These are phyloP conservation scores for Neurospora crassa DNA, from an alignment of 2,329 filamentous ascomycete species.

Conservation along the genomic window DNA sequence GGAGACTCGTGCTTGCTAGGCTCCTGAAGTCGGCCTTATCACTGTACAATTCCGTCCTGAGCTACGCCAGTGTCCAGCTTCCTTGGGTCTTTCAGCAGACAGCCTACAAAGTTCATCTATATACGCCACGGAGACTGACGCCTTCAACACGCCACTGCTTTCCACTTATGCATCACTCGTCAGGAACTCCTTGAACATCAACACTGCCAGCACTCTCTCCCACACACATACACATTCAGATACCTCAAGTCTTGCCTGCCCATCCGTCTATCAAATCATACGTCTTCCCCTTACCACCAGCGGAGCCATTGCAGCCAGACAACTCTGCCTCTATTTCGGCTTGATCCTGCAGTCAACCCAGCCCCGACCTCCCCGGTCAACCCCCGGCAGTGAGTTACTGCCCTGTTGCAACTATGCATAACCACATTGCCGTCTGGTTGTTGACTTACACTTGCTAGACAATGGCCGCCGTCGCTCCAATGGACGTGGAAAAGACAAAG, in stretches of 20 bases:
- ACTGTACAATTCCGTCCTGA: background rate
- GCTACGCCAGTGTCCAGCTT: background rate
- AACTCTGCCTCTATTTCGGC: conserved; percentile 1
- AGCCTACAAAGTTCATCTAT: background rate
- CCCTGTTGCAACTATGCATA: conserved; percentile 1
- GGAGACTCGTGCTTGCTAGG: conserved; percentile 3
- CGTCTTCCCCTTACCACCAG: background rate
- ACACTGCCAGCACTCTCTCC: background rate
- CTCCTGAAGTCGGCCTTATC: background rate
- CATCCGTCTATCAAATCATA: background rate
- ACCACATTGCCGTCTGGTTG: background rate
- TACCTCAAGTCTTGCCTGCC: conserved; percentile 12
- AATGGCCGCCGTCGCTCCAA: conserved; percentile 28
- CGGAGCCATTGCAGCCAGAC: background rate
- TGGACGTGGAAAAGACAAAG: conserved; percentile 13
- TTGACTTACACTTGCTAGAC: conserved; percentile 17
- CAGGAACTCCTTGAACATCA: background rate
- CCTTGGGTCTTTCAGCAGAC: background rate
- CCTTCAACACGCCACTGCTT: background rate
- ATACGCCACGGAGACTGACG: background rate
- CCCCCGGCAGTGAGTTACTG: conserved; percentile 11
- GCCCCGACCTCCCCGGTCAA: background rate
- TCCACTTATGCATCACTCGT: background rate
- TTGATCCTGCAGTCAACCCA: conserved; percentile 8
- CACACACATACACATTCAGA: background rate